Conservation (phyloP, 2,329 filamentous ascomycete species). For the Eutypella sp. region DNA sequence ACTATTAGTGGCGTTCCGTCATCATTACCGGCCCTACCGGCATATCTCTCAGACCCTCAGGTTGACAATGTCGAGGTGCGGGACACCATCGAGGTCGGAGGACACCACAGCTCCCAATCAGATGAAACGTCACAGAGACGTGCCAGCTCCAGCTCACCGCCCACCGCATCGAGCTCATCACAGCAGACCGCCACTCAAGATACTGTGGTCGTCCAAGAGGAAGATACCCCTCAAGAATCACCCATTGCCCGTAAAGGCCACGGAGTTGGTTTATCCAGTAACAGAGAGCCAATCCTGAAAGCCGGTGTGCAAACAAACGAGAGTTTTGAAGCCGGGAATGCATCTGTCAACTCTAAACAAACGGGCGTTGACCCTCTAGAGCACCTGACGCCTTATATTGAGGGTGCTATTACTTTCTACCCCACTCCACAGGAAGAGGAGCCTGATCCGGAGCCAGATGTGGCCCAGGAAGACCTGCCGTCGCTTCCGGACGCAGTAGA, state of each 20-base stretch:
- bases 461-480: slow-evolving; percentile 15
- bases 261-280: neutral
- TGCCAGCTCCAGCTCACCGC: slow-evolving; percentile 22
- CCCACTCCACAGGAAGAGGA: slow-evolving; percentile 13
- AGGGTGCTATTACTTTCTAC: slow-evolving; percentile 17
- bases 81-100: slow-evolving; percentile 54
- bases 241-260: neutral
- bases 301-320: neutral
- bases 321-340: neutral
- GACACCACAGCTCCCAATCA: slow-evolving; percentile 31
- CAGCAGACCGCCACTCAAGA: slow-evolving; percentile 2
- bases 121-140: slow-evolving; percentile 28
- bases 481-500: slow-evolving; percentile 18
- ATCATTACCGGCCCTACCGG: too few species aligned
- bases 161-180: slow-evolving; percentile 14
- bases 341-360: slow-evolving; percentile 2
- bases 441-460: slow-evolving; percentile 10
- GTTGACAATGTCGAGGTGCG: slow-evolving; percentile 46
- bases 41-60: slow-evolving; percentile 18
- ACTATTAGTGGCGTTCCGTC: slow-evolving; percentile 28
- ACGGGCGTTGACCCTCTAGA: slow-evolving; percentile 11
- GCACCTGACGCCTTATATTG: slow-evolving; percentile 26
- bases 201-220: slow-evolving; percentile 1
- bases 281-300: neutral
- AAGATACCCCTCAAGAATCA: neutral